Percentiles rank a stretch among this genome's conserved stretches.
Evolutionary conservation across 2,329 filamentous ascomycete genomes (phyloP).

Genomic region (Claviceps sp.): DNA sequence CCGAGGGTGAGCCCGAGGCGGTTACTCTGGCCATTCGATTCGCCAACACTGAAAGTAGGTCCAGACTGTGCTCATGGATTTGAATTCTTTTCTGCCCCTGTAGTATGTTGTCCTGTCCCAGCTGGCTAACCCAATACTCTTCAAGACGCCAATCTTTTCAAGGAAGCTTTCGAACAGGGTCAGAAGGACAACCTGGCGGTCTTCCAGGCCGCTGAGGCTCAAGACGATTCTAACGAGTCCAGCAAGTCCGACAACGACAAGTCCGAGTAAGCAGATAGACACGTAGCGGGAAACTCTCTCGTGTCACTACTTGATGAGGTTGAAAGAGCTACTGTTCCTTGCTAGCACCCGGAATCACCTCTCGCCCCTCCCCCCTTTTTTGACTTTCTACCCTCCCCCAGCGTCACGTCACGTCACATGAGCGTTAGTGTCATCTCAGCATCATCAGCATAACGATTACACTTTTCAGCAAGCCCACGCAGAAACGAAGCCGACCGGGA

Average conservation of each 20-base stretch:
- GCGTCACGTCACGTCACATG: constrained; percentile 8
- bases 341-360: constrained; percentile 5
- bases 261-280: constrained; percentile 3
- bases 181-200: constrained; percentile 90
- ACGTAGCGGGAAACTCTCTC: background rate
- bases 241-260: constrained; percentile 1
- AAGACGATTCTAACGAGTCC: constrained; percentile 8
- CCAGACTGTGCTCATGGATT: background rate
- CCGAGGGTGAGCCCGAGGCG: constrained; percentile 93
- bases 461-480: background rate
- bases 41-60: constrained; percentile 90
- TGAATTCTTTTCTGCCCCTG: background rate
- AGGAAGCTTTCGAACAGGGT: constrained; percentile 92
- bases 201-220: constrained; percentile 41
- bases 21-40: constrained; percentile 95
- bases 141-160: constrained; percentile 88
- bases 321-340: constrained; percentile 3
- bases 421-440: constrained; percentile 8
- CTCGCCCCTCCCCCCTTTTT: background rate
- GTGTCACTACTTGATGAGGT: background rate
- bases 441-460: constrained; percentile 6
- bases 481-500: background rate
- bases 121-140: background rate
- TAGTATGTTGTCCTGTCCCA: background rate
- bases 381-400: background rate